Base-by-base conservation (phyloP, 2,329 filamentous ascomycete species). In the Calonectria henricotiae region DNA sequence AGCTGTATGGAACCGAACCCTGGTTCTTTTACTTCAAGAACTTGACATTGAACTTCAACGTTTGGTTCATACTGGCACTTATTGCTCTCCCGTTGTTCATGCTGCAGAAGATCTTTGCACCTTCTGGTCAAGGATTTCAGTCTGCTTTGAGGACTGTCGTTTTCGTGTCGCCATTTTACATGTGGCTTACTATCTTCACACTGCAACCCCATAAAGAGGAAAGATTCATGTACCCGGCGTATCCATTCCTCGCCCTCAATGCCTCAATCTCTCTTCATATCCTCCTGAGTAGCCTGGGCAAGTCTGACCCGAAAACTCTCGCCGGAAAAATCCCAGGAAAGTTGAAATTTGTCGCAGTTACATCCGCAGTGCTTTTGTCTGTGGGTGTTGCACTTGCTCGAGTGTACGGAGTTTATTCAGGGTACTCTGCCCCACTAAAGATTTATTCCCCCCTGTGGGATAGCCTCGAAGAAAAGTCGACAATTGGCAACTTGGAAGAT, bases 11-110 rank as follows among this genome's bases (percentile, higher is more conserved):
- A 51, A 97, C 94, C 0, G 96, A 99, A 82, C 94, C 96, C 1
- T 98, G 96, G 96, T 92, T 95, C 64, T 99, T 98, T 80, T 99
- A 99, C 82, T 87, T 98, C 76, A 93, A 94, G 76, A 99, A 99
- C 77, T 85, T 99, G 49, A 85, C 92, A 17, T 87, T 99, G 69
- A 99, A 99, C 84, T 99, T 98, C 86, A 98, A 98, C 80, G 83
- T 97, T 55, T 98, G 95, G 94, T 95, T 98, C 76, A 79, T 94
- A 12, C 87, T 98, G 13, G 95, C 95, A 0, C 82, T 98, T 55
- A 80, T 89, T 5, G 90, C 93, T 1, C 84, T 94, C 17, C 96
- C 96, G 0, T 84, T 98, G 0, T 91, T 97, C 73, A 75, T 93
- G 0, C 74, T 95, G 0, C 94, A 97, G 76, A 92, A 94, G 74